Evolutionary conservation across 1,139 yeast genomes (phyloP), one percentile per base, ranked within the genome.

Genomic region (Pichia sp.): DNA sequence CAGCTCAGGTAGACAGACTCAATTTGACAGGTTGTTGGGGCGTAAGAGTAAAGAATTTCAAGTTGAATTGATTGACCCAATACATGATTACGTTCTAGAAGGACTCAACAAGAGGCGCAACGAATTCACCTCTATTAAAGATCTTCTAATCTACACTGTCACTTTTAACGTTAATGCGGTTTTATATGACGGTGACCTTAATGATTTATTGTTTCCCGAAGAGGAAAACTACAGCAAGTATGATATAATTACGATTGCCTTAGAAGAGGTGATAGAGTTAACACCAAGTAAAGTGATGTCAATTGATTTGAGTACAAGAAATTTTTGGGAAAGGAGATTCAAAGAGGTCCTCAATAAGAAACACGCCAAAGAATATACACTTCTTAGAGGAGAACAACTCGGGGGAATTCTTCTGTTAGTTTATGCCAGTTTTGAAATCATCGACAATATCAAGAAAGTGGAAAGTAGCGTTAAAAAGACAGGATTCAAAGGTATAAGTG

Each of bases 401-500:
- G 99, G 97, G 4, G 98, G 99, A 1, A 81, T 95, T 15, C 84
- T 95, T 1, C 69, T 89, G 56, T 72, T 92, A 67, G 72, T 92
- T 51, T 90, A 84, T 68, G 85, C 84, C 10, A 53, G 49, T 19
- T 81, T 82, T 56, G 74, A 82, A 1, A 83, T 85, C 60, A 77
- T 87, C 16, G 73, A 76, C 23, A 74, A 81, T 59, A 84, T 95
- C 34, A 85, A 84, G 43, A 84, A 85, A 61, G 83, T 89, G 19
- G 88, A 85, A 67, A 87, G 95, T 19, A 75, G 87, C 15, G 79
- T 81, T 44, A 93, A 90, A 63, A 93, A 93, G 64, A 93, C 99
- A 0, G 99, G 99, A 0, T 76, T 93, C 51, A 95, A 96, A 40
- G 98, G 98, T 10, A 82, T 89, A 61, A 86, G 96, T 52, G 98